These are phyloP conservation scores for Triadica sebifera DNA, from an alignment of 345 rosid species.

Conservation along the genomic window DNA sequence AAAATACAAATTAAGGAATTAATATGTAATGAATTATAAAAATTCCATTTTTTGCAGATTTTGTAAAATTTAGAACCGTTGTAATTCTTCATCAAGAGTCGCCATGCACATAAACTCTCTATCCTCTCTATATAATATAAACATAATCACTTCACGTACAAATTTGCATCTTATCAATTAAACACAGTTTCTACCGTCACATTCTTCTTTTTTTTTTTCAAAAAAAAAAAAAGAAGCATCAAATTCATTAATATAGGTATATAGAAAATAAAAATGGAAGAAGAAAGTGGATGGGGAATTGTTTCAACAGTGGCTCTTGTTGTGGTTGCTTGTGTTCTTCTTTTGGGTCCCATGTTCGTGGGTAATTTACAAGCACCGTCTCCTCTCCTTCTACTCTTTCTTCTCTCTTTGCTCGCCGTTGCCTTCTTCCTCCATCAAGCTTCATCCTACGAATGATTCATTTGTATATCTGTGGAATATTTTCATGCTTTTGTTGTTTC, in stretches of 20 bases:
- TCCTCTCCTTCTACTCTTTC: neutral
- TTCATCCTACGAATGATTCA: neutral
- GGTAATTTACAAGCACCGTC: neutral
- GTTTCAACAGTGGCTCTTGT: neutral
- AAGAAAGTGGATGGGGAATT: slow-evolving; percentile 4
- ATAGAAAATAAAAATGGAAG: neutral
- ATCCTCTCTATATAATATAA: too few species aligned
- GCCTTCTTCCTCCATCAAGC: slow-evolving; percentile 5
- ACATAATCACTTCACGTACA: too few species aligned
- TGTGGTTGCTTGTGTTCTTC: neutral
- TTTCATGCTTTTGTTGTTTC: neutral
- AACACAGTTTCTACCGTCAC: too few species aligned
- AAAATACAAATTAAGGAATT: too few species aligned
- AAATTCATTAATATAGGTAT: too few species aligned
- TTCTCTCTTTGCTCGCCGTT: neutral
- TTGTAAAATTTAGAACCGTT: neutral
- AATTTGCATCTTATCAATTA: too few species aligned
- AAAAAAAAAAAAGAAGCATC: too few species aligned
- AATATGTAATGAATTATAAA: too few species aligned
- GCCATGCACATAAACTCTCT: neutral
- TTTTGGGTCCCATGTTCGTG: neutral
- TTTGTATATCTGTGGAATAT: neutral
- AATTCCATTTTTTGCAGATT: too few species aligned
- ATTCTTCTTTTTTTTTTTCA: too few species aligned
- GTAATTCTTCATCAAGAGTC: neutral